Conservation (phyloP, 2,329 filamentous ascomycete species). For the Clarireedia sp. region DNA sequence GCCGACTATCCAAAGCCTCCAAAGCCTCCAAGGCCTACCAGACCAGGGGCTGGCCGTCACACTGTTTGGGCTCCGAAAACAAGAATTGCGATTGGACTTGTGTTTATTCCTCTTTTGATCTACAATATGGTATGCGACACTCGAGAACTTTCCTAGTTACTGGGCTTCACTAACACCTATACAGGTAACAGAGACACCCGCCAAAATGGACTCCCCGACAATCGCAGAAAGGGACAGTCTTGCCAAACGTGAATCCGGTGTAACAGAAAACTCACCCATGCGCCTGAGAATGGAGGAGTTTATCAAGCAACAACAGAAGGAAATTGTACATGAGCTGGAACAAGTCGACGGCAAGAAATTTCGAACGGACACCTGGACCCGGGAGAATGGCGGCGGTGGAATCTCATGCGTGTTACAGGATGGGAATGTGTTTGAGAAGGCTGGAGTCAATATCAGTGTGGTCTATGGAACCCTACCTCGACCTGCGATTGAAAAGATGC, state of each 20-base stretch:
- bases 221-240: slow-evolving; percentile 81
- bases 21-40: slow-evolving; percentile 13
- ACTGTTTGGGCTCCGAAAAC: slow-evolving; percentile 38
- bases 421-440: slow-evolving; percentile 96
- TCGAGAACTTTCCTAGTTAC: neutral
- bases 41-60: slow-evolving; percentile 4
- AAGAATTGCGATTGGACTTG: slow-evolving; percentile 39
- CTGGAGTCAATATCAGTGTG: slow-evolving; percentile 87
- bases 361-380: slow-evolving; percentile 75
- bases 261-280: slow-evolving; percentile 81
- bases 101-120: slow-evolving; percentile 40
- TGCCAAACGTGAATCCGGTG: slow-evolving; percentile 67
- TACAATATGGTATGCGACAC: slow-evolving; percentile 40
- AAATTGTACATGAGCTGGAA: slow-evolving; percentile 78
- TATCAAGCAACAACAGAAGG: slow-evolving; percentile 84
- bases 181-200: slow-evolving; percentile 27
- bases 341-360: slow-evolving; percentile 78
- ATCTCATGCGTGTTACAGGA: slow-evolving; percentile 93
- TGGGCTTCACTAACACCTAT: slow-evolving; percentile 16
- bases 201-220: slow-evolving; percentile 52
- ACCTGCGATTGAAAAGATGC: slow-evolving; percentile 85
- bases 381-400: slow-evolving; percentile 83
- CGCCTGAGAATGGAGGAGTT: slow-evolving; percentile 95
- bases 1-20: slow-evolving; percentile 16
- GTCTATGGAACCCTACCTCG: slow-evolving; percentile 89